Percentiles rank a stretch among this genome's conserved stretches.
These are phyloP conservation scores for Penicillium corylophilum DNA, from an alignment of 2,329 filamentous ascomycete species.

Conservation along the genomic window DNA sequence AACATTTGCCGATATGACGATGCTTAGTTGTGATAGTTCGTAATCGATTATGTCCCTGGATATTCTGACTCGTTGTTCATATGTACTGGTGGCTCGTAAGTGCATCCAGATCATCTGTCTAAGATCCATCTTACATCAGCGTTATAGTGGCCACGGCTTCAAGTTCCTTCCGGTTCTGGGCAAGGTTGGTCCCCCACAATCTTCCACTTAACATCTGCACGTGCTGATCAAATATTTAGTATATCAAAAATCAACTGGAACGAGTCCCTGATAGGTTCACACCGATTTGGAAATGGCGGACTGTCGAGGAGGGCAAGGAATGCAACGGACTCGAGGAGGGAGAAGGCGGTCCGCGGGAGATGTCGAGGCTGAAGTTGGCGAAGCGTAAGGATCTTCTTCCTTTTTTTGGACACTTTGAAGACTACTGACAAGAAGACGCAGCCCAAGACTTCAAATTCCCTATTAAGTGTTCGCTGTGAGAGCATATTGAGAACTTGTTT, in stretches of 20 bases:
- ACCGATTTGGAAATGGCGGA: not conserved
- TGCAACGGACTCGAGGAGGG: not conserved
- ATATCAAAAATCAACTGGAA: not conserved
- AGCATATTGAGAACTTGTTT: not conserved
- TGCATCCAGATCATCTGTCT: not conserved
- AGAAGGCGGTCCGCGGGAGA: not conserved
- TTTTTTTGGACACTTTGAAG: not conserved
- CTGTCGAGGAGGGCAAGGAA: not conserved
- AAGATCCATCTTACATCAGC: not conserved
- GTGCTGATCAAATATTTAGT: not conserved
- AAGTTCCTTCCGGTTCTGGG: not conserved
- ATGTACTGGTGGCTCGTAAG: not conserved
- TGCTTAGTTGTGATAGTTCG: not conserved
- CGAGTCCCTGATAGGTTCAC: not conserved
- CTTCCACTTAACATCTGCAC: not conserved
- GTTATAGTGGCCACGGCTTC: not conserved
- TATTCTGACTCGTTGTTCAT: not conserved
- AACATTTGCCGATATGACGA: not conserved
- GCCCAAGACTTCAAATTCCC: not conserved
- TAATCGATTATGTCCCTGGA: not conserved
- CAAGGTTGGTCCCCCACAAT: not conserved
- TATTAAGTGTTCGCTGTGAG: not conserved
- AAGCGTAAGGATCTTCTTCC: not conserved
- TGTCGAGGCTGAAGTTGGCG: not conserved
- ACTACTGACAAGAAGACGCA: not conserved